phyloP scores from a whole-genome alignment of 1,284 basidiomycete genomes.

The Papiliotrema laurentii region DNA sequence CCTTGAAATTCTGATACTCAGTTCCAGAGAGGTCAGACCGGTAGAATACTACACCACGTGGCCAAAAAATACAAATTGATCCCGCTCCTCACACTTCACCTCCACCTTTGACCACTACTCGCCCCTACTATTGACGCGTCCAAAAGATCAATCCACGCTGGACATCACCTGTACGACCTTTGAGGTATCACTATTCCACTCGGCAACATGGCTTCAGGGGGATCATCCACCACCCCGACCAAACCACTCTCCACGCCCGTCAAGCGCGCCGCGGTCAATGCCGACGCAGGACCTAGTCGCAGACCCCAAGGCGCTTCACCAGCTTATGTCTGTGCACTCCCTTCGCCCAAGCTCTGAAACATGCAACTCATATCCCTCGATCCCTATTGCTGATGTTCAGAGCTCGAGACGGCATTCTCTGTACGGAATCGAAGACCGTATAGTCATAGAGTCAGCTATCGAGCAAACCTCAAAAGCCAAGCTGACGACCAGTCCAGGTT shows the following conservation, averaged over 20 bases:
- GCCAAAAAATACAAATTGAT: not conserved
- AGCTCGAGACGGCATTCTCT: conserved; percentile 46
- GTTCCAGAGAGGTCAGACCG: not conserved
- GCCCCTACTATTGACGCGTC: too few relatives aligned
- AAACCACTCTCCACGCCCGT: conserved; percentile 8
- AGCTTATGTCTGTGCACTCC: conserved; percentile 16
- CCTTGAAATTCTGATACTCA: not conserved
- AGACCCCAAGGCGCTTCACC: conserved; percentile 19
- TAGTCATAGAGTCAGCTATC: conserved; percentile 46
- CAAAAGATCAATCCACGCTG: too few relatives aligned
- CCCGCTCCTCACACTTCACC: not conserved
- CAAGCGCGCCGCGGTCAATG: conserved; percentile 11
- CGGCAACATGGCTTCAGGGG: not conserved
- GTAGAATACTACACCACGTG: too few relatives aligned
- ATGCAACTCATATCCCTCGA: not conserved
- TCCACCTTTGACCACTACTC: not conserved
- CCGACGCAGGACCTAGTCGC: conserved; percentile 10
- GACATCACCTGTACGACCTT: too few relatives aligned
- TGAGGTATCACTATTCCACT: too few relatives aligned
- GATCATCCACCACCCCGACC: not conserved
- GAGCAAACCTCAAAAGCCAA: not conserved
- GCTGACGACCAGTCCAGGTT: conserved; percentile 38
- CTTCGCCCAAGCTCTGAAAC: not conserved
- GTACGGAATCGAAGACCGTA: conserved; percentile 49
- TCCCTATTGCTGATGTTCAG: conserved; percentile 10